Conservation (phyloP, 208 protist genomes). For the Herpetomonas muscarum region DNA sequence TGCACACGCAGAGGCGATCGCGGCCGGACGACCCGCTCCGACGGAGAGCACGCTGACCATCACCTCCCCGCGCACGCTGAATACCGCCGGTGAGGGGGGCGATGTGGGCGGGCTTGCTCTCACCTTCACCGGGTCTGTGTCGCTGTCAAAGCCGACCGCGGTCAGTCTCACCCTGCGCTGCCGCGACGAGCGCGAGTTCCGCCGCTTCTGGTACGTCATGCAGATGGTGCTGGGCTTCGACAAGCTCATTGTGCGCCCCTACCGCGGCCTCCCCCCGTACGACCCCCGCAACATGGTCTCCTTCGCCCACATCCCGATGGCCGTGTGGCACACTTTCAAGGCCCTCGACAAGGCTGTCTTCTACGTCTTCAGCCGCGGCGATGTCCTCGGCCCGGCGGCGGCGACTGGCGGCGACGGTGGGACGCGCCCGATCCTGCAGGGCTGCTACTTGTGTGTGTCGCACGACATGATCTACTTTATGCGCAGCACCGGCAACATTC, state of each 20-base stretch:
- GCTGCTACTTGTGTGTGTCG: constrained; percentile 43
- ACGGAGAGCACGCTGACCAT: constrained; percentile 13
- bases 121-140: constrained; percentile 2
- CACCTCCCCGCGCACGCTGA: constrained; percentile 14
- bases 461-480: constrained; percentile 51
- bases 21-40: not conserved
- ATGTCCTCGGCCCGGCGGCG: constrained; percentile 20
- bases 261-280: constrained; percentile 52
- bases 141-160: not conserved
- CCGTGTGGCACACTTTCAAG: constrained; percentile 38
- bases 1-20: constrained; percentile 2
- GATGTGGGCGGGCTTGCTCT: constrained; percentile 10
- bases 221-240: constrained; percentile 51
- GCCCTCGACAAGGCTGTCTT: constrained; percentile 51
- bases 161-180: constrained; percentile 30
- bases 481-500: constrained; percentile 43
- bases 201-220: constrained; percentile 43
- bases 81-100: not conserved
- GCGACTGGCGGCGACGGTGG: constrained; percentile 1
- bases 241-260: constrained; percentile 35
- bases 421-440: constrained; percentile 12
- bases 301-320: constrained; percentile 54
- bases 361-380: constrained; percentile 40
- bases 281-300: constrained; percentile 54
- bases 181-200: constrained; percentile 42